These are phyloP conservation scores for Starmerella floricola DNA, from an alignment of 805 yeast genomes.

Conservation along the genomic window DNA sequence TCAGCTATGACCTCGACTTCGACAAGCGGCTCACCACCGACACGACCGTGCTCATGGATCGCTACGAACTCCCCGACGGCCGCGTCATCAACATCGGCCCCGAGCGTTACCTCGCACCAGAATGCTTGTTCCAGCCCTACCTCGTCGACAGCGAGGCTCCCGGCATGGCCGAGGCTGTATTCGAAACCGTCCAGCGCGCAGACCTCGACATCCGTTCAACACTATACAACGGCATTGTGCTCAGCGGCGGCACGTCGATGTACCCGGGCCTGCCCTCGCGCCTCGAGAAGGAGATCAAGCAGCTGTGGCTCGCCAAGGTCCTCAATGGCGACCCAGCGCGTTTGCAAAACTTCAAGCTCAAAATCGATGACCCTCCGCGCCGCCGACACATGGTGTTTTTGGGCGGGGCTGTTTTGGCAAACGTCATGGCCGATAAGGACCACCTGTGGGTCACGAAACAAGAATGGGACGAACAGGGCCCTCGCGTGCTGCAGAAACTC, in stretches of 20 bases:
- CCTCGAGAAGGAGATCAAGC: constrained; percentile 89
- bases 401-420: constrained; percentile 97
- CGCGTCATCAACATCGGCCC: constrained; percentile 86
- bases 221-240: constrained; percentile 78
- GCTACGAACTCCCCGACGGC: constrained; percentile 92
- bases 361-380: constrained; percentile 97
- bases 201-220: constrained; percentile 88
- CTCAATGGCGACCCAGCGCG: constrained; percentile 77
- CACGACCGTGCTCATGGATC: constrained; percentile 88
- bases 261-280: constrained; percentile 96
- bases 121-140: constrained; percentile 91
- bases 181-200: constrained; percentile 86
- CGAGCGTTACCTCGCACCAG: constrained; percentile 94
- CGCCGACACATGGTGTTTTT: constrained; percentile 97
- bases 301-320: constrained; percentile 84
- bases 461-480: constrained; percentile 97
- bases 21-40: constrained; percentile 81
- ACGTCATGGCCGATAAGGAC: constrained; percentile 95
- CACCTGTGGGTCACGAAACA: constrained; percentile 95
- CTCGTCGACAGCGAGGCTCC: constrained; percentile 94
- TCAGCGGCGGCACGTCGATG: constrained; percentile 97
- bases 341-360: constrained; percentile 74
- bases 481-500: constrained; percentile 68
- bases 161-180: constrained; percentile 86
- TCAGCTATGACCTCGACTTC: constrained; percentile 82